These are phyloP conservation scores for Castanea sativa DNA, from an alignment of 306 rosid genomes.

Conservation along the genomic window DNA sequence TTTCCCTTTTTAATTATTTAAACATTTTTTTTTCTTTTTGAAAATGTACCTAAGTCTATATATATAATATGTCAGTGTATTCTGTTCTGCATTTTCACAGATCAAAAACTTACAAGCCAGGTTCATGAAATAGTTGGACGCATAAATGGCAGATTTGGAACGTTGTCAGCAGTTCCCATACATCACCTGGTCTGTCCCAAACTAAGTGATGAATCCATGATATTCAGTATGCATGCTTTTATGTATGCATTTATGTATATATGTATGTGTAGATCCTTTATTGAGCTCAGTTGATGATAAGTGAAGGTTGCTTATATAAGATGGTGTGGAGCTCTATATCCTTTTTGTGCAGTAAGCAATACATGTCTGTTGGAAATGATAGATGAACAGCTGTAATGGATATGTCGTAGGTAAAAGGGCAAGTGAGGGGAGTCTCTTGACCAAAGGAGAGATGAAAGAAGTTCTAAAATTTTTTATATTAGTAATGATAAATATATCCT, in stretches of 20 bases:
- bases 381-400: background rate
- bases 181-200: constrained; percentile 72
- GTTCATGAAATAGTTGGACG: constrained; percentile 97
- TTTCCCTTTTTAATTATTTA: background rate
- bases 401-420: background rate
- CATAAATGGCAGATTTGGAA: constrained; percentile 86
- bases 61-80: constrained; percentile 1
- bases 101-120: constrained; percentile 91
- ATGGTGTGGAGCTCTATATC: background rate
- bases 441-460: background rate
- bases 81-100: constrained; percentile 50
- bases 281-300: background rate
- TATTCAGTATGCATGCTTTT: background rate
- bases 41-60: background rate
- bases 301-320: background rate
- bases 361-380: background rate
- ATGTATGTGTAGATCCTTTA: background rate
- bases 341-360: background rate
- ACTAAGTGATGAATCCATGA: constrained; percentile 10
- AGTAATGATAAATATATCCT: no score
- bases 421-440: background rate
- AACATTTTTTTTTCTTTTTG: background rate
- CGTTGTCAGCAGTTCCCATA: constrained; percentile 78
- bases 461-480: no score
- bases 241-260: background rate